Evolutionary conservation across 2,329 filamentous ascomycete genomes (phyloP).

Genomic region (Ascochyta pisi): DNA sequence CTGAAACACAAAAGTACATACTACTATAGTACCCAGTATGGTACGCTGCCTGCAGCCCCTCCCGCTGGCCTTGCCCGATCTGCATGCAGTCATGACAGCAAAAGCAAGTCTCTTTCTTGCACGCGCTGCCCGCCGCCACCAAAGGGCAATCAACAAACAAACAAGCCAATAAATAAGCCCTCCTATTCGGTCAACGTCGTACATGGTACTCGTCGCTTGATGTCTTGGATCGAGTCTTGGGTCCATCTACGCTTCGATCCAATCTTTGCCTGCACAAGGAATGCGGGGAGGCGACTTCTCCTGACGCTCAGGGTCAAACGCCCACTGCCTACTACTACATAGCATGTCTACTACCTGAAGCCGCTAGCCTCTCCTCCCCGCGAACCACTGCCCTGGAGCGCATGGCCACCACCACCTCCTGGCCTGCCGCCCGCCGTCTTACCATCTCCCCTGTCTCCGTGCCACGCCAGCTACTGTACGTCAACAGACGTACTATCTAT

Average conservation of each 20-base stretch:
- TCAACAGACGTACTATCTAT: too few species aligned
- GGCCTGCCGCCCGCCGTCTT: constrained; percentile 29
- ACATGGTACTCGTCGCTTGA: too few species aligned
- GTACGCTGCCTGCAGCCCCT: not conserved
- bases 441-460: constrained; percentile 20
- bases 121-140: not conserved
- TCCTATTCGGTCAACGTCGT: too few species aligned
- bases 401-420: constrained; percentile 22
- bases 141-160: not conserved
- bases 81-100: not conserved
- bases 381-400: constrained; percentile 18
- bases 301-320: constrained; percentile 21
- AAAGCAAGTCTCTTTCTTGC: too few species aligned
- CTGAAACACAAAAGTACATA: constrained; percentile 5
- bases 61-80: constrained; percentile 10
- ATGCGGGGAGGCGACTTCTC: constrained; percentile 23
- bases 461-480: constrained; percentile 1
- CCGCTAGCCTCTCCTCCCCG: constrained; percentile 31
- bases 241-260: not conserved
- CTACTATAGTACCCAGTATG: too few species aligned
- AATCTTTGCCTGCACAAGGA: constrained; percentile 4
- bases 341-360: constrained; percentile 14
- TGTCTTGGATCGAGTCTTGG: too few species aligned
- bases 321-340: not conserved
- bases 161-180: not conserved